Percentiles rank a stretch among this genome's conserved stretches.
Evolutionary conservation across 129 eudicot species (phyloP).

Genomic region (Saussurea involucrata): DNA sequence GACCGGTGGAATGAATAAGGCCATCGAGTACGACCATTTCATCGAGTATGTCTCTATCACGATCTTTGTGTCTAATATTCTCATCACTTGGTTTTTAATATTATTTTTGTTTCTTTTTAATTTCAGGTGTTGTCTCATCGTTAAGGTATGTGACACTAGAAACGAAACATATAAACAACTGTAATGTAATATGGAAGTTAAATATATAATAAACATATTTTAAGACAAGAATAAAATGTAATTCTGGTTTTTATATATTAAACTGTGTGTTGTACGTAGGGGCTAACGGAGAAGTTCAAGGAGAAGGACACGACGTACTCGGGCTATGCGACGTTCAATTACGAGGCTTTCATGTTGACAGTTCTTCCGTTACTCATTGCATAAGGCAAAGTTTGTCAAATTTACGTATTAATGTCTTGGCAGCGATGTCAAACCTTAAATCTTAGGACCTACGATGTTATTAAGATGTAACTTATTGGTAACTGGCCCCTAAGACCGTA

Average conservation of each 20-base stretch:
- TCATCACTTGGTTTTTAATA: background rate
- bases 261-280: constrained; percentile 47
- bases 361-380: constrained; percentile 77
- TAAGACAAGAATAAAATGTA: background rate
- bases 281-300: constrained; percentile 73
- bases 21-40: constrained; percentile 80
- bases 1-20: constrained; percentile 51
- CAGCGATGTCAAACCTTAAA: too few species aligned
- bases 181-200: background rate
- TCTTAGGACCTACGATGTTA: too few species aligned
- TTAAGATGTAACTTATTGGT: too few species aligned
- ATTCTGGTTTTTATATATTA: too few species aligned
- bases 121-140: constrained; percentile 85
- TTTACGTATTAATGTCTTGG: too few species aligned
- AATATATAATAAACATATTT: background rate
- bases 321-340: constrained; percentile 68
- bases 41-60: constrained; percentile 54
- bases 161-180: background rate
- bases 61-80: background rate
- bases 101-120: background rate
- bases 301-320: constrained; percentile 58
- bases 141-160: constrained; percentile 49
- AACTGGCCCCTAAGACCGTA: too few species aligned
- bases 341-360: constrained; percentile 66
- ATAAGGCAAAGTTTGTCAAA: constrained; percentile 6